Evolutionary conservation across 2,329 filamentous ascomycete genomes (phyloP).

Genomic region (Nemania sp.): DNA sequence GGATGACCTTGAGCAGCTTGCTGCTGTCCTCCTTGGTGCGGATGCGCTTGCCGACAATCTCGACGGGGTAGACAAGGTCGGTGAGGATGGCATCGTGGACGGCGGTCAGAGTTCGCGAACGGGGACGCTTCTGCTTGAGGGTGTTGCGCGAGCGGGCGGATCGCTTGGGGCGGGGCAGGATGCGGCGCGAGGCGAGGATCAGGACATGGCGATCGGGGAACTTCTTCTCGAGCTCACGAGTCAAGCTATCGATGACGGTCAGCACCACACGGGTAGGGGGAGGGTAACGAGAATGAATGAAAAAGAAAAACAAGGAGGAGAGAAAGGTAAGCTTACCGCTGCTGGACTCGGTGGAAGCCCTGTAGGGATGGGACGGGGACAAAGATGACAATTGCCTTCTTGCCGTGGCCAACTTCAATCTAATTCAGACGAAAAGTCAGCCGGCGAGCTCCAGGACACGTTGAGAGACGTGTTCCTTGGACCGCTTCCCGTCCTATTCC

Average conservation of each 20-base stretch:
- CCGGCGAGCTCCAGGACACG: conserved; percentile 73
- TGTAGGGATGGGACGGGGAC: conserved; percentile 98
- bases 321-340: conserved; percentile 73
- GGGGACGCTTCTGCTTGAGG: conserved; percentile 98
- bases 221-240: conserved; percentile 99
- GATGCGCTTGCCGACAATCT: conserved; percentile 99
- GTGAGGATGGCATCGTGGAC: conserved; percentile 98
- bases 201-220: conserved; percentile 99
- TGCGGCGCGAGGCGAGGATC: conserved; percentile 98
- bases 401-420: conserved; percentile 99
- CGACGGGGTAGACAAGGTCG: conserved; percentile 98
- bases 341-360: conserved; percentile 99
- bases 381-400: conserved; percentile 99
- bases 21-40: conserved; percentile 98
- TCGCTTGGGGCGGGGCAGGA: conserved; percentile 97
- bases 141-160: conserved; percentile 94
- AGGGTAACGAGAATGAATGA: not conserved
- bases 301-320: not conserved
- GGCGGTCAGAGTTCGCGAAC: conserved; percentile 95
- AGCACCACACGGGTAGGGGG: conserved; percentile 23
- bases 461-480: conserved; percentile 58
- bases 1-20: conserved; percentile 98
- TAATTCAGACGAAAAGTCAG: conserved; percentile 73
- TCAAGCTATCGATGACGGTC: conserved; percentile 69
- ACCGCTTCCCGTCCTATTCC: conserved; percentile 78